Percentiles rank a stretch among this genome's conserved stretches.
Evolutionary conservation across 2,329 filamentous ascomycete genomes (phyloP).

Genomic region (Penicillium crustosum): DNA sequence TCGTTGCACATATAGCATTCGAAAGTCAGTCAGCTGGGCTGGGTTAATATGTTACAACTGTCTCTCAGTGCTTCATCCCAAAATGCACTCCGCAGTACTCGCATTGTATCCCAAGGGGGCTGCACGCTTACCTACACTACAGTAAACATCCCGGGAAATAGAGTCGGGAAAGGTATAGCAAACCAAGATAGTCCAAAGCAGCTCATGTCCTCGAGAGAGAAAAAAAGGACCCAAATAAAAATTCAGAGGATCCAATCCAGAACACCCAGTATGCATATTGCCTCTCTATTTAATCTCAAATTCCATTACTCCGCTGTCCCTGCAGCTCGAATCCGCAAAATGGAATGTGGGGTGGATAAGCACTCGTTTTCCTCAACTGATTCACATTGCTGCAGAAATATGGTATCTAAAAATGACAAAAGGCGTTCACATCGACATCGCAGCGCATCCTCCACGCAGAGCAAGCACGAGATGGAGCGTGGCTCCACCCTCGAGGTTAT

Average conservation of each 20-base stretch:
- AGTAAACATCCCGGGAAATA: not conserved
- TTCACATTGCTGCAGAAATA: slow-evolving; percentile 12
- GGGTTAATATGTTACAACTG: not conserved
- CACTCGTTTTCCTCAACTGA: slow-evolving; percentile 1
- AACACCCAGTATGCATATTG: slow-evolving; percentile 2
- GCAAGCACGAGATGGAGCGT: slow-evolving; percentile 95
- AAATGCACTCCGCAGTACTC: not conserved
- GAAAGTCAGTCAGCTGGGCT: too few species aligned
- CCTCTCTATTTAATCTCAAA: not conserved
- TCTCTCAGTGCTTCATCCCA: not conserved
- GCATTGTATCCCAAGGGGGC: not conserved
- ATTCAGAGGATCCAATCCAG: not conserved
- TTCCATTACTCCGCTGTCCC: not conserved
- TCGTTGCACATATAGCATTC: not conserved
- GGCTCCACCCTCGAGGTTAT: slow-evolving; percentile 84
- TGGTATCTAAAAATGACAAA: slow-evolving; percentile 20
- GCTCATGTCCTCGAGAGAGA: not conserved
- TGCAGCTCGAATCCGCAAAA: not conserved
- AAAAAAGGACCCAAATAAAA: not conserved
- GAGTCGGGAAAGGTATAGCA: not conserved
- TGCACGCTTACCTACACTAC: not conserved
- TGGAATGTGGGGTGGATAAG: not conserved
- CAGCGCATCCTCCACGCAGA: slow-evolving; percentile 69
- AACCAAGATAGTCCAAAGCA: not conserved
- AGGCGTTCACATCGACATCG: slow-evolving; percentile 14